These are phyloP conservation scores for Salvia rosmarinus DNA, from an alignment of 257 asterid species.

Conservation along the genomic window DNA sequence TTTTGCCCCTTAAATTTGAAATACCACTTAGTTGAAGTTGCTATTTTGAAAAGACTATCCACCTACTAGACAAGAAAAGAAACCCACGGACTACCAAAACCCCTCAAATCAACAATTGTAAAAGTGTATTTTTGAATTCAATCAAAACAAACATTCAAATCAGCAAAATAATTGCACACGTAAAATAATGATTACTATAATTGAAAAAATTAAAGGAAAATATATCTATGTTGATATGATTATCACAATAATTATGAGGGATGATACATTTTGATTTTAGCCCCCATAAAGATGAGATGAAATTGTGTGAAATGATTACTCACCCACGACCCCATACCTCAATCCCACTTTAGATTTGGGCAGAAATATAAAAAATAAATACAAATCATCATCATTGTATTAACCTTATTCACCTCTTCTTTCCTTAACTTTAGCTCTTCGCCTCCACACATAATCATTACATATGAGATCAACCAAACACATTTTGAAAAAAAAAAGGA, in stretches of 20 bases:
- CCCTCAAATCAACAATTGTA: constrained; percentile 16
- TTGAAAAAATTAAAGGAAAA: constrained; percentile 13
- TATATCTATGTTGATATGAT: constrained; percentile 29
- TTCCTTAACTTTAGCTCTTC: constrained; percentile 27
- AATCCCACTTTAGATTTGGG: constrained; percentile 40
- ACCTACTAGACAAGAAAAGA: too few species aligned
- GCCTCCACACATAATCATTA: constrained; percentile 39
- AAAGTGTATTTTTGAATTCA: constrained; percentile 37
- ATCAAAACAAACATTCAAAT: constrained; percentile 37
- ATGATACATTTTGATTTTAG: constrained; percentile 39
- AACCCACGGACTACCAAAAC: background rate
- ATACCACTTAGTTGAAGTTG: too few species aligned
- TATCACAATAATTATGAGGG: constrained; percentile 45
- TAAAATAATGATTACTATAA: constrained; percentile 47
- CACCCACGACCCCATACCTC: constrained; percentile 37
- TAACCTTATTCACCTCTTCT: constrained; percentile 32
- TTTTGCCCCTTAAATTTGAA: too few species aligned
- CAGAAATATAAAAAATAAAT: background rate
- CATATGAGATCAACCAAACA: background rate
- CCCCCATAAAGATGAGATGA: constrained; percentile 39
- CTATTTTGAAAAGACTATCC: too few species aligned
- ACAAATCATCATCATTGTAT: constrained; percentile 41
- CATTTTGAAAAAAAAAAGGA: background rate
- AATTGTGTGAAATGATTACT: constrained; percentile 49
- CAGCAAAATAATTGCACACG: constrained; percentile 50